These are phyloP conservation scores for Eimeria necatrix DNA, from an alignment of 169 alveolate species.

Conservation along the genomic window DNA sequence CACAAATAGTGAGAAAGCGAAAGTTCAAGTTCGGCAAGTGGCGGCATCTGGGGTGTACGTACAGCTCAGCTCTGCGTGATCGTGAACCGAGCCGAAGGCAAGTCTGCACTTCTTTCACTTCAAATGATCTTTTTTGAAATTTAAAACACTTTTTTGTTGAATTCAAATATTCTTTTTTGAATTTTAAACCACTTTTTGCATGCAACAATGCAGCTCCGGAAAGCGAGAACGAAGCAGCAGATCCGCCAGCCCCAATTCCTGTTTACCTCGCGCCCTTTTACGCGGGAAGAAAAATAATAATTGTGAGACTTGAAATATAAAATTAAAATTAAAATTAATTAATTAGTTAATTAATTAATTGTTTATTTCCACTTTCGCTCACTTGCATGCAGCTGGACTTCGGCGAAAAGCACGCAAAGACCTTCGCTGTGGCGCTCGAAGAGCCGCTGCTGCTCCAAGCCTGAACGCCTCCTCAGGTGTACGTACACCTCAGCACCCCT, in stretches of 20 bases:
- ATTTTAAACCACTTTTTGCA: not conserved
- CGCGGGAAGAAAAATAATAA: conserved; percentile 51
- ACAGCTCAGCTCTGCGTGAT: conserved; percentile 39
- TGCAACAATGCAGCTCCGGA: not conserved
- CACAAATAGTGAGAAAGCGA: conserved; percentile 44
- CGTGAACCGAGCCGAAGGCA: conserved; percentile 32
- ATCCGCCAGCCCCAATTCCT: conserved; percentile 10
- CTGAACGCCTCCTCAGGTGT: not conserved
- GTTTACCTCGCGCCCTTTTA: conserved; percentile 46
- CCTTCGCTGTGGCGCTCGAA: not conserved
- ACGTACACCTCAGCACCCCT: not conserved
- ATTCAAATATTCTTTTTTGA: no score
- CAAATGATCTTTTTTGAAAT: no score
- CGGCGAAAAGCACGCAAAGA: conserved; percentile 34
- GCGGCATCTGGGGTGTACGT: not conserved
- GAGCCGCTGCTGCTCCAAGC: not conserved
- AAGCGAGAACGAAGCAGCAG: not conserved
- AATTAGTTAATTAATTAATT: not conserved
- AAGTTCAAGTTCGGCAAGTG: not conserved
- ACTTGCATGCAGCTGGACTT: conserved; percentile 22
- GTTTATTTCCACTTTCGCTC: not conserved
- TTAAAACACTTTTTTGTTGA: no score
- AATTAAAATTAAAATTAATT: not conserved
- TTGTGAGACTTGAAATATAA: not conserved
- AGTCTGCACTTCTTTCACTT: not conserved